phyloP scores from a whole-genome alignment of 371 early-diverging fungal genomes.

The Catenaria anguillulae region DNA sequence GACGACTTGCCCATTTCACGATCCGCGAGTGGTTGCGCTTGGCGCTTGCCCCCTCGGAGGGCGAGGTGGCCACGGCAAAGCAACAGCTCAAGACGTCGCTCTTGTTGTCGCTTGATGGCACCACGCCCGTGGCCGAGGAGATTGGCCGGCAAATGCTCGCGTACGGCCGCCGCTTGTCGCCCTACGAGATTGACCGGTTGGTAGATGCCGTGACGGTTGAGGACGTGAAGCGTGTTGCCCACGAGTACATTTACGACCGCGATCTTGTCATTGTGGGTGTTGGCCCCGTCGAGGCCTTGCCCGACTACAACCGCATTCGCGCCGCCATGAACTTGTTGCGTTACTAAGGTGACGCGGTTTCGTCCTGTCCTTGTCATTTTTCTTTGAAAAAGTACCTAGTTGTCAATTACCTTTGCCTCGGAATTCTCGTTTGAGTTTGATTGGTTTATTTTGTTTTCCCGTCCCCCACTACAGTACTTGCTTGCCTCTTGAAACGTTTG shows the following conservation, averaged over 20 bases:
- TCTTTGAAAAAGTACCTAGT: too few species aligned
- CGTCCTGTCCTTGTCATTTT: too few species aligned
- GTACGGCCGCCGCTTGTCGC: conserved; percentile 71
- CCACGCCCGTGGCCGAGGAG: conserved; percentile 87
- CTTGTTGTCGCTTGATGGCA: conserved; percentile 78
- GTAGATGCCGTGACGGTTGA: conserved; percentile 65
- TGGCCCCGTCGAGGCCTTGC: conserved; percentile 74
- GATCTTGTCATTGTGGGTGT: conserved; percentile 84
- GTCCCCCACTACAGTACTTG: too few species aligned
- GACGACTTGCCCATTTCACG: conserved; percentile 70
- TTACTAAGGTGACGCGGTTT: too few species aligned
- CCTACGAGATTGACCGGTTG: conserved; percentile 61
- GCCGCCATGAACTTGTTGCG: conserved; percentile 32
- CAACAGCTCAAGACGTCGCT: conserved; percentile 92
- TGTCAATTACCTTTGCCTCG: too few species aligned
- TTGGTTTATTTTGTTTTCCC: too few species aligned
- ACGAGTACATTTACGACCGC: conserved; percentile 72
- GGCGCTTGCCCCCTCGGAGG: conserved; percentile 67
- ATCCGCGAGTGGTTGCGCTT: conserved; percentile 86
- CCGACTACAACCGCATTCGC: conserved; percentile 79
- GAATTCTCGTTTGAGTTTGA: too few species aligned
- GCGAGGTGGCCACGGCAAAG: conserved; percentile 92
- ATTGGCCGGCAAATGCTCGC: conserved; percentile 91
- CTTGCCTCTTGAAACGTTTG: too few species aligned
- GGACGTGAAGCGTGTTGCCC: conserved; percentile 76